Base-by-base conservation (phyloP, 208 protist species). In the Balamuthia mandrillaris region DNA sequence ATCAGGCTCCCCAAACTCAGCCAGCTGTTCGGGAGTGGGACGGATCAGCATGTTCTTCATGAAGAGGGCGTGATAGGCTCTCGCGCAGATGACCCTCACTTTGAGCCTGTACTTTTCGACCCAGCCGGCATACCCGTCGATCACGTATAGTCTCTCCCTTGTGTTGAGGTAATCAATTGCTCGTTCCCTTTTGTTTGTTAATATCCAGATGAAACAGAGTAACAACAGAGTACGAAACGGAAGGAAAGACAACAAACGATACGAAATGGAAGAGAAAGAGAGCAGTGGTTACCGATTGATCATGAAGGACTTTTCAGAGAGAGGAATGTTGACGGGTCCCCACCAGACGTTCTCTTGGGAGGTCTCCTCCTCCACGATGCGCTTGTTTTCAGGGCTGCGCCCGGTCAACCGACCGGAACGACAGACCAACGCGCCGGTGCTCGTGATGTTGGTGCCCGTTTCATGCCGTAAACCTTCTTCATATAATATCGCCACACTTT, bases 41-140 rank as follows among this genome's bases (percentile, higher is more conserved):
- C 93, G 90, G 88, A 98, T 97, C 45, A 98, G 90, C 96, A 98
- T 98, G 92, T 97, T 96, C 75, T 90, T 87, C 94, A 98, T 97
- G 89, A 98, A 98, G n/a, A 98, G 92, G 18, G 96, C 96, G 87
- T 98, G 97, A 88, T 98, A 98, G 16, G 97, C 96, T 4, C 94
- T 88, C 16, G 92, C 93, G 82, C 92, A 96, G 88, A 96, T 90
- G 68, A 98, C 92, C 78, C 96, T 94, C 56, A 97, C 94, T 89
- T 98, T 98, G 56, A 97, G 91, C 49, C 95, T 89, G 86, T 97
- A 96, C 31, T 94, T 90, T 82, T 92, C 86, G 86, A 98, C 96
- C 90, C 94, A 95, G 33, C 96, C 96, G 16, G 95, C 96, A 82
- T 92, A 98, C 60, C 91, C 95, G 90, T 98, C 96, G 84, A 98